Conservation (phyloP, 345 rosid genomes). For the Ailanthus altissimus region DNA sequence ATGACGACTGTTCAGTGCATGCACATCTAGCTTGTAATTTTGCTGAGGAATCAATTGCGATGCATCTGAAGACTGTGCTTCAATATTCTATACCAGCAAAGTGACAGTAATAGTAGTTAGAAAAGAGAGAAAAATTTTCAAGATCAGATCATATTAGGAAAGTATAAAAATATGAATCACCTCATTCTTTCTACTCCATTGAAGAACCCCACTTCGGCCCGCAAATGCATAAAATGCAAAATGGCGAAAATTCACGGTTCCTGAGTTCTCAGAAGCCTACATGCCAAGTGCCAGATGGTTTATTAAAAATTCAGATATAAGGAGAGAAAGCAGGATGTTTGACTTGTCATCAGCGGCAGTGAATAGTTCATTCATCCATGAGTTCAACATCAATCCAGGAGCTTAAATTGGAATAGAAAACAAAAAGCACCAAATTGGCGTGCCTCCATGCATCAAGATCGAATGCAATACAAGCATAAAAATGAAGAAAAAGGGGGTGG, state of each 20-base stretch:
- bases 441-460: neutral
- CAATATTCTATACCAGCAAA: constrained; percentile 64
- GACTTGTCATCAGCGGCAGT: neutral
- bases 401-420: neutral
- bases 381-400: neutral
- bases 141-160: neutral
- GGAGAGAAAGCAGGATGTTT: neutral
- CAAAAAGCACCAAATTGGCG: neutral
- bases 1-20: constrained; percentile 76
- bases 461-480: neutral
- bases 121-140: constrained; percentile 12
- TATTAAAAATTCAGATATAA: constrained; percentile 20
- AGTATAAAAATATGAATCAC: constrained; percentile 34
- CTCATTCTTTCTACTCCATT: constrained; percentile 96
- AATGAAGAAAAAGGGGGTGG: too few species aligned
- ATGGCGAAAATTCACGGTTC: constrained; percentile 71
- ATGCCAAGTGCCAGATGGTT: constrained; percentile 18
- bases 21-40: constrained; percentile 92
- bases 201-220: constrained; percentile 65
- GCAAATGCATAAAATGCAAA: constrained; percentile 92
- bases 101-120: constrained; percentile 18
- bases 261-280: constrained; percentile 80
- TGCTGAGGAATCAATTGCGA: constrained; percentile 90
- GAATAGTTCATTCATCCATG: neutral
- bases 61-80: constrained; percentile 68